Conservation (phyloP, 768 basidiomycete species). For the Dioszegia crocea region DNA sequence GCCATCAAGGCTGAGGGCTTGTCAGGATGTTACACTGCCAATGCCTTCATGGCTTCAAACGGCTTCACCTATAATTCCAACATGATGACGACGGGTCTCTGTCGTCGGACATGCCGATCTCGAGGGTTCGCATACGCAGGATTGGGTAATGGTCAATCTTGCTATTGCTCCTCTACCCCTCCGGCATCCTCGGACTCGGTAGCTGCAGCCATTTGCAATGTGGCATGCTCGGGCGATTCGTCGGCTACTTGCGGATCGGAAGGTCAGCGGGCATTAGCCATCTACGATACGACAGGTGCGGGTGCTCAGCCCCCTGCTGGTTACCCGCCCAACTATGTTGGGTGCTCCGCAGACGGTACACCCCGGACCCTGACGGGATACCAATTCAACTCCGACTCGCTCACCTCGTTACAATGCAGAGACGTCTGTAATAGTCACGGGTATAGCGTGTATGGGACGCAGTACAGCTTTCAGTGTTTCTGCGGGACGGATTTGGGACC, state of each 20-base stretch:
- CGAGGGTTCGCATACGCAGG: slow-evolving; percentile 26
- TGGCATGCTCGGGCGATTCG: slow-evolving; percentile 31
- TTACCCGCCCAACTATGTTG: slow-evolving; percentile 16
- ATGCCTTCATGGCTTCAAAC: slow-evolving; percentile 16
- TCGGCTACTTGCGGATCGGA: slow-evolving; percentile 13
- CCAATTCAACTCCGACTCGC: slow-evolving; percentile 17
- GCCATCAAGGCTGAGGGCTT: slow-evolving; percentile 19
- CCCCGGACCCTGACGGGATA: slow-evolving; percentile 6
- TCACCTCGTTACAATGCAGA: slow-evolving; percentile 28
- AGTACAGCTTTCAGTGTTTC: slow-evolving; percentile 27
- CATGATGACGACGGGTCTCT: slow-evolving; percentile 31
- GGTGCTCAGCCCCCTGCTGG: slow-evolving; percentile 8
- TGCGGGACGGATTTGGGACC: slow-evolving; percentile 24
- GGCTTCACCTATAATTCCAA: slow-evolving; percentile 14
- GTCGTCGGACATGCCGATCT: slow-evolving; percentile 35
- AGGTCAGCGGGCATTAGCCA: not conserved
- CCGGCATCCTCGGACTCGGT: slow-evolving; percentile 1
- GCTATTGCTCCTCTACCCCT: slow-evolving; percentile 31
- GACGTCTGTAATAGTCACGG: slow-evolving; percentile 23
- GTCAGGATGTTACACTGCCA: slow-evolving; percentile 26
- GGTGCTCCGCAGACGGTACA: slow-evolving; percentile 17
- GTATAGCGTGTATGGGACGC: slow-evolving; percentile 20
- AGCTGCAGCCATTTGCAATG: slow-evolving; percentile 25
- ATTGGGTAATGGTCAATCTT: slow-evolving; percentile 28
- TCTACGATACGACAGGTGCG: slow-evolving; percentile 14